Percentiles rank a stretch among this genome's conserved stretches.
Evolutionary conservation across 2,329 filamentous ascomycete species (phyloP).

Genomic region (Colletotrichum truncatum): DNA sequence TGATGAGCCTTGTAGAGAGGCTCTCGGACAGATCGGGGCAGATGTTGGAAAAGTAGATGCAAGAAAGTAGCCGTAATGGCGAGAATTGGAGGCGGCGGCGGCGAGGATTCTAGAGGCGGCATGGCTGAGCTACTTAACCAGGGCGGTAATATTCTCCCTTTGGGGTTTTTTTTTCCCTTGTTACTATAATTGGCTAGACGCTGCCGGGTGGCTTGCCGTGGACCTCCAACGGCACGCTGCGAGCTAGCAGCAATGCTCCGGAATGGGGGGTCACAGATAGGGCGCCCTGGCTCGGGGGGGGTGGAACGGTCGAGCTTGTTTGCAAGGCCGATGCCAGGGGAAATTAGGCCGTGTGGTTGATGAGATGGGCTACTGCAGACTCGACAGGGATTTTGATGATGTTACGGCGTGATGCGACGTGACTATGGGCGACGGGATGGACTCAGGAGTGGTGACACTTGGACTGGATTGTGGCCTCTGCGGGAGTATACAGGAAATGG

Average conservation of each 20-base stretch:
- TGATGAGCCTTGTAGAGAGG: conserved; percentile 3
- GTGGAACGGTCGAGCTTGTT: neutral
- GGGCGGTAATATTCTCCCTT: neutral
- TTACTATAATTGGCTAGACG: neutral
- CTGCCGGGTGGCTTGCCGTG: neutral
- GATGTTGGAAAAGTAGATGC: conserved; percentile 21
- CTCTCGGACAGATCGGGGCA: conserved; percentile 24
- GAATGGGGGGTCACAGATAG: neutral
- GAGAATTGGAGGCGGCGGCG: conserved; percentile 25
- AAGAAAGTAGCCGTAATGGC: conserved; percentile 26
- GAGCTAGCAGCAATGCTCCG: neutral
- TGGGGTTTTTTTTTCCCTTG: neutral
- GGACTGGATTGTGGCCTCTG: neutral
- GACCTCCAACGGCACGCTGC: neutral
- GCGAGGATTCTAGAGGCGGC: conserved; percentile 10
- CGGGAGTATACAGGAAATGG: neutral
- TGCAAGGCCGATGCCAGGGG: neutral
- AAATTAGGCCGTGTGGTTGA: neutral
- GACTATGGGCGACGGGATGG: neutral
- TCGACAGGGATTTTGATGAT: neutral
- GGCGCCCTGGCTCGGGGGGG: neutral
- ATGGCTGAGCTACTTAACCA: conserved; percentile 12
- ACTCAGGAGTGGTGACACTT: neutral
- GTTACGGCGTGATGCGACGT: neutral
- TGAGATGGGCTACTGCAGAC: neutral